phyloP scores from a whole-genome alignment of 352 stramenopile genomes.

The Globisporangium spinosum region DNA sequence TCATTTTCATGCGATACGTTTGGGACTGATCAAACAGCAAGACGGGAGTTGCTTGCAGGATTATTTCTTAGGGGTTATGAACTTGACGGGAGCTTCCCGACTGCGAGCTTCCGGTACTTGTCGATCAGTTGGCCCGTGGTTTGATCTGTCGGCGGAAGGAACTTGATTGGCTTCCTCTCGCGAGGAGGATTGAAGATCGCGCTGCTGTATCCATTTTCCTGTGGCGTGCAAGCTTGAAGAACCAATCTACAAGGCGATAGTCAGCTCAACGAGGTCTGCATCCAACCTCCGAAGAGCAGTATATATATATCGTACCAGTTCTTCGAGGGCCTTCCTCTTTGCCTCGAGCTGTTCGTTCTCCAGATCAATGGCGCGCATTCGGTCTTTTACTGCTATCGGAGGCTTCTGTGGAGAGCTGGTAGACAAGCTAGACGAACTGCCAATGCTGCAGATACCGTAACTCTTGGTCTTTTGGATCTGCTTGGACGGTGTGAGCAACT shows the following conservation, averaged over 20 bases:
- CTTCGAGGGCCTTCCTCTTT: constrained; percentile 6
- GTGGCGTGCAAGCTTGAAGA: not conserved
- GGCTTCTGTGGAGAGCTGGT: constrained; percentile 6
- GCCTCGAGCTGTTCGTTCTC: constrained; percentile 14
- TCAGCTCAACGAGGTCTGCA: not conserved
- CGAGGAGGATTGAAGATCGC: constrained; percentile 49
- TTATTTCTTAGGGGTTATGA: not conserved
- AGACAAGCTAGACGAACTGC: not conserved
- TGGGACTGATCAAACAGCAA: too few relatives aligned
- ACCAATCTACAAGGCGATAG: not conserved
- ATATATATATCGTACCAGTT: not conserved
- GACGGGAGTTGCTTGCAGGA: not conserved
- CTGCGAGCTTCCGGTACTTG: constrained; percentile 79
- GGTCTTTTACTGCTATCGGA: constrained; percentile 1
- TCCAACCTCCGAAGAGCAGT: not conserved
- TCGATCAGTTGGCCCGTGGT: constrained; percentile 70
- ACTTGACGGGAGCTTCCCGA: constrained; percentile 48
- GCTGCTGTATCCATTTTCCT: constrained; percentile 54
- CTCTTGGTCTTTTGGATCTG: constrained; percentile 15
- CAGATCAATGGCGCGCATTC: constrained; percentile 13
- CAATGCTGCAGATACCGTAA: not conserved
- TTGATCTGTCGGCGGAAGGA: constrained; percentile 49
- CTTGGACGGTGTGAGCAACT: constrained; percentile 46
- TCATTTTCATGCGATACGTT: too few relatives aligned
- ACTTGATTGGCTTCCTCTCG: constrained; percentile 43